Conservation (phyloP, 2,329 filamentous ascomycete species). For the Endoconidiophora laricicola region DNA sequence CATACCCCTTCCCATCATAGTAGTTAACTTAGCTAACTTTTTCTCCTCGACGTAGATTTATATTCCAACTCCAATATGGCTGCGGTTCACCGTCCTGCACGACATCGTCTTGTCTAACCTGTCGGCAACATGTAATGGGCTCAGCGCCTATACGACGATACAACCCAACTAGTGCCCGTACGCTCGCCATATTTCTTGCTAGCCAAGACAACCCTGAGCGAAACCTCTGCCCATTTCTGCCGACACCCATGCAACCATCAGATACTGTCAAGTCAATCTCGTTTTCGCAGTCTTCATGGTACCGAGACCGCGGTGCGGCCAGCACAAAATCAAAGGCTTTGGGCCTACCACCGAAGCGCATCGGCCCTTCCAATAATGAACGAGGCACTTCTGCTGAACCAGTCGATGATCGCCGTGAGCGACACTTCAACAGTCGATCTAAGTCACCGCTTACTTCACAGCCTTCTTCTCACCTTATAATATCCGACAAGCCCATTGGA, state of each 20-base stretch:
- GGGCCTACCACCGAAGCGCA: constrained; percentile 3
- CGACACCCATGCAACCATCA: constrained; percentile 26
- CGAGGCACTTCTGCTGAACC: background rate
- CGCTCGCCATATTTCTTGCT: constrained; percentile 63
- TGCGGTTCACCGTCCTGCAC: constrained; percentile 53
- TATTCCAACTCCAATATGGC: constrained; percentile 66
- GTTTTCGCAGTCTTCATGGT: constrained; percentile 22
- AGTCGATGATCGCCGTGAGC: background rate
- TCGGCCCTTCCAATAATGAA: constrained; percentile 1
- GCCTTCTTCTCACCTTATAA: constrained; percentile 1
- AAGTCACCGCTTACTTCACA: too few species aligned
- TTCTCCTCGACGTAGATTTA: constrained; percentile 38
- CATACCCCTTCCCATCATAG: background rate
- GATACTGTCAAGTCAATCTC: constrained; percentile 29
- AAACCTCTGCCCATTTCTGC: constrained; percentile 44
- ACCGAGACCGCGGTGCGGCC: constrained; percentile 5
- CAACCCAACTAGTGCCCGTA: constrained; percentile 65
- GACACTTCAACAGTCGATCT: too few species aligned
- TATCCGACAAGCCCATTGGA: constrained; percentile 30
- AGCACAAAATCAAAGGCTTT: background rate
- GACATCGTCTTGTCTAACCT: constrained; percentile 68
- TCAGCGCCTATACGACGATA: constrained; percentile 60
- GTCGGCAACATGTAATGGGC: constrained; percentile 48
- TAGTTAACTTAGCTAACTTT: constrained; percentile 13
- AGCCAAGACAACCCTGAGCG: constrained; percentile 61